Evolutionary conservation across 495 filamentous ascomycete genomes (phyloP), one percentile per base, ranked within the genome.

Genomic region (Pseudevernia furfuracea): DNA sequence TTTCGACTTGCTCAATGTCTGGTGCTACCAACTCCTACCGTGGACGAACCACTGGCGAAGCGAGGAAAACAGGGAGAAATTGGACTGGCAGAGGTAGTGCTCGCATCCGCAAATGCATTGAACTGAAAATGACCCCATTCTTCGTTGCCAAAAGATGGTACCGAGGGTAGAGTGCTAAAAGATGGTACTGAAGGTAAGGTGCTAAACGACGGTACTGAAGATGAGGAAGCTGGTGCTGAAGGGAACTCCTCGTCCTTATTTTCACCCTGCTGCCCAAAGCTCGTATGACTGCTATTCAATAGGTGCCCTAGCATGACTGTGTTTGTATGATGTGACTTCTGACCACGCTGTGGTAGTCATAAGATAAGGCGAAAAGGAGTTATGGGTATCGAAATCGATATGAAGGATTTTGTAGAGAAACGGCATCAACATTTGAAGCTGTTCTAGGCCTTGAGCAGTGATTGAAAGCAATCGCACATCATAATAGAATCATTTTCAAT

Each of bases 61-160:
- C 49, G n/a, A 1, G 32, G 4, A 17, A 56, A 62, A 37, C 7
- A 34, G 3, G 41, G 38, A 30, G 58, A 44, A 3, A 30, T 44
- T 3, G 38, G 58, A 19, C 58, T 59, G 23, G 58, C 58, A 59
- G 38, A 30, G 11, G 58, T 59, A 4, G 58, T 59, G n/a, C 58
- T 32, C 38, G 38, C 23, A 25, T 25, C 46, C 10, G n/a, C 7
- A 7, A 49, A 49, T 23, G 46, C 46, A 25, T 49, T 49, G 10
- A 36, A 19, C 3, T 17, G 41, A n/a, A 17, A n/a, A 41, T 28
- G 30, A n/a, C 38, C 32, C 58, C 58, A 59, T 15, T 59, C 58
- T 39, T 59, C 58, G 11, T 14, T 53, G 15, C 28, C 49, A 53
- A 30, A 44, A 25, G 37, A 59, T 15, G 58, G 23, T 59, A 36